phyloP scores from a whole-genome alignment of 2,329 filamentous ascomycete species.

The Aspergillus unguis region DNA sequence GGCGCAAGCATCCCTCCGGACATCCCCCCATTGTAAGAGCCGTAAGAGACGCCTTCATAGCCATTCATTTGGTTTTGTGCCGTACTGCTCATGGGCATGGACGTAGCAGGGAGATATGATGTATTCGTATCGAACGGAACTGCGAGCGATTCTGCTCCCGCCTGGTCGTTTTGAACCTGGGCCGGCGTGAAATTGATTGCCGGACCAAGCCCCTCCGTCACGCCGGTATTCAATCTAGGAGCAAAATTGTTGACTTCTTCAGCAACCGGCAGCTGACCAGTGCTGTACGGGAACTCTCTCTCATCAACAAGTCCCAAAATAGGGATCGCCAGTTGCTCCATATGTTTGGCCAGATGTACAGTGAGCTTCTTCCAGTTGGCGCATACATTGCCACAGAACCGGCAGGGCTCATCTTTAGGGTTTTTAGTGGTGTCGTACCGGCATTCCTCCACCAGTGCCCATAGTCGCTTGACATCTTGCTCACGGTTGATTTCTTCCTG shows the following conservation, averaged over 20 bases:
- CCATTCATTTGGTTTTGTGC: slow-evolving; percentile 28
- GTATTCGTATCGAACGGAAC: slow-evolving; percentile 13
- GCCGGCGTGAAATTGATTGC: slow-evolving; percentile 14
- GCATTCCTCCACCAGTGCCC: slow-evolving; percentile 74
- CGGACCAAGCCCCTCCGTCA: slow-evolving; percentile 5
- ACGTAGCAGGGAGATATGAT: slow-evolving; percentile 15
- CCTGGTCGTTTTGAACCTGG: slow-evolving; percentile 8
- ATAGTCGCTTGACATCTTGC: slow-evolving; percentile 60
- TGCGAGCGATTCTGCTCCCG: slow-evolving; percentile 9
- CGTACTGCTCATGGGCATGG: slow-evolving; percentile 25
- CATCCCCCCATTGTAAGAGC: too few relatives aligned
- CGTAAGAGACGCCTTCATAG: slow-evolving; percentile 15
- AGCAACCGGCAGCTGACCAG: slow-evolving; percentile 6
- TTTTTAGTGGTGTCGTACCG: slow-evolving; percentile 64
- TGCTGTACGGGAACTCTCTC: slow-evolving; percentile 32
- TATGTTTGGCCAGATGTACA: slow-evolving; percentile 89
- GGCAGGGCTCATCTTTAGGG: slow-evolving; percentile 74
- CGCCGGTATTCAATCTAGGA: slow-evolving; percentile 11
- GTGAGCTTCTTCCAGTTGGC: slow-evolving; percentile 89
- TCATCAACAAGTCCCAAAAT: slow-evolving; percentile 57
- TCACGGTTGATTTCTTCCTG: slow-evolving; percentile 27
- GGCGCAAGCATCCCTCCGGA: slow-evolving; percentile 1
- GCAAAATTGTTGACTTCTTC: slow-evolving; percentile 9
- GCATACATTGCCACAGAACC: slow-evolving; percentile 79
- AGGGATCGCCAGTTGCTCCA: slow-evolving; percentile 86